Base-by-base conservation (phyloP, 2,329 filamentous ascomycete species). In the Fusarium lateritium region DNA sequence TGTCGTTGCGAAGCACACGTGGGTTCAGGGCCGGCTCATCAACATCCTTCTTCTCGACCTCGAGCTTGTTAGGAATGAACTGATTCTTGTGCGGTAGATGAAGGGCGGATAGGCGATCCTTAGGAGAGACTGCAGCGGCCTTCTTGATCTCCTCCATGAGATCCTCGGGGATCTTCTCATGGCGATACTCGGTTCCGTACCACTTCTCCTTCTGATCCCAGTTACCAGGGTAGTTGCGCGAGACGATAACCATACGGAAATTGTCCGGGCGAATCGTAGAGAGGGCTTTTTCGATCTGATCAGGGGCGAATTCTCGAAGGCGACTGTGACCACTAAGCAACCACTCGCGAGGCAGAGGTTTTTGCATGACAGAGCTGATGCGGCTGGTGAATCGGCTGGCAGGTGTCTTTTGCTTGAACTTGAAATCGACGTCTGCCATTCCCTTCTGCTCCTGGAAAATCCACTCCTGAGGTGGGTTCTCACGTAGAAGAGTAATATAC, bases 111-210 rank as follows among this genome's bases (percentile, higher is more conserved):
- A 92, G 87, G 22, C 93, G 87, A 31, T 88, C 84, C 24, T 84
- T 82, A 1, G 85, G 80, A 2, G 87, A 82, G 43, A 86, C 86
- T 2, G 87, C 80, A 31, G 88, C 84, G 3, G 93, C 93, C 62
- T 86, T 81, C 55, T 87, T 84, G 65, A 98, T 85, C 51, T 93
- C 90, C 13, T 85, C 82, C 77, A 97, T 83, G 72, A 98, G 91
- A 19, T 94, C 89, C 15, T 85, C 77, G 0, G 94, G 90, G 36
- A 99, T 92, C 76, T 89, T 91, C 76, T 97, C 92, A 33, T 91
- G 86, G 67, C 89, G 92, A 81, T 98, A 97, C 76, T 98, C 94
- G 0, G 96, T 99, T 10, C 95, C 95, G 74, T 99, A 99, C 96
- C 96, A 99, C 77, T 94, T 94, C 82, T 99, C 96, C 76, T 92